phyloP scores from a whole-genome alignment of 108 stramenopile genomes.

The Nitzschia putrida region DNA sequence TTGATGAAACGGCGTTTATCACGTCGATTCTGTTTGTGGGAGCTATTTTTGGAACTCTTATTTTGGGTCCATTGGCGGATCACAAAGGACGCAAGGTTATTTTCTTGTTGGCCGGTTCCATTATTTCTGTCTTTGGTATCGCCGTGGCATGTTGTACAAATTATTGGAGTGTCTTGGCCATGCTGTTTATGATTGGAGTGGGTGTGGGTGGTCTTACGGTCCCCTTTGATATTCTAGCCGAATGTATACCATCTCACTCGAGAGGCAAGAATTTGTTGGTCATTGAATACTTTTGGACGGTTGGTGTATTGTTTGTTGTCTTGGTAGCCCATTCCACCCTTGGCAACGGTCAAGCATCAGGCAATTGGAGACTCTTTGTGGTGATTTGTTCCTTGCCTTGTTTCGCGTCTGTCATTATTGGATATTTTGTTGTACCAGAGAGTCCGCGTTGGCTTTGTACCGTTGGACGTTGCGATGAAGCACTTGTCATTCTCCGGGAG shows the following conservation, averaged over 20 bases:
- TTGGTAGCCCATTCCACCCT: constrained; percentile 61
- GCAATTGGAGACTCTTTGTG: constrained; percentile 70
- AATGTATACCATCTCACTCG: constrained; percentile 59
- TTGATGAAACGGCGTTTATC: constrained; percentile 59
- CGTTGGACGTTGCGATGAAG: constrained; percentile 65
- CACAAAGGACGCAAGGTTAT: constrained; percentile 70
- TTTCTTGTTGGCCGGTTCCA: constrained; percentile 59
- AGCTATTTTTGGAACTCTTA: constrained; percentile 67
- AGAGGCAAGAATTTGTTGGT: constrained; percentile 60
- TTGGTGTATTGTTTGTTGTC: constrained; percentile 70
- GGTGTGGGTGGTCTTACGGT: constrained; percentile 65
- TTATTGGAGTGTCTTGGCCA: constrained; percentile 44
- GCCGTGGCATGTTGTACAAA: constrained; percentile 53
- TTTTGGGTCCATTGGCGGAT: constrained; percentile 80
- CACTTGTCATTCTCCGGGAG: constrained; percentile 51
- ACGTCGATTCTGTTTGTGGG: constrained; percentile 76
- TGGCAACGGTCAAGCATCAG: constrained; percentile 20
- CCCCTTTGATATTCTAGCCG: constrained; percentile 82
- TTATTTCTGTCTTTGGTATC: constrained; percentile 70
- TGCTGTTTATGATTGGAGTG: constrained; percentile 72
- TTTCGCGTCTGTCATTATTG: constrained; percentile 56
- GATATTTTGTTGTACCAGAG: constrained; percentile 70
- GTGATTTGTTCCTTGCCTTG: constrained; percentile 65
- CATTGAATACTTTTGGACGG: constrained; percentile 86
- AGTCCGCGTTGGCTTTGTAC: constrained; percentile 75